phyloP scores from a whole-genome alignment of 179 eudicot genomes.

The Spinacia oleracea region DNA sequence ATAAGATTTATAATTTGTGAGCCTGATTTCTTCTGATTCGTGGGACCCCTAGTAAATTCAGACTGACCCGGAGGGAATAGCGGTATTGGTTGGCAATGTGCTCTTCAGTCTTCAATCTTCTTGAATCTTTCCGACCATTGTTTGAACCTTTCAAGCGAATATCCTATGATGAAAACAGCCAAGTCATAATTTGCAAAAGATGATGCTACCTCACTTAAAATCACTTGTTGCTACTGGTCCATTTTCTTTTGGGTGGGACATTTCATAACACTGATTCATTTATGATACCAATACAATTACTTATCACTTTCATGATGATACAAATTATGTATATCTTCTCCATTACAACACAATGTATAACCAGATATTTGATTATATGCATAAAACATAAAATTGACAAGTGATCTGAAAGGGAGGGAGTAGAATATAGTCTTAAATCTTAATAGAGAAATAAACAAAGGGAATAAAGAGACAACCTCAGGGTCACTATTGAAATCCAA shows the following conservation, averaged over 20 bases:
- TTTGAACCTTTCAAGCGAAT: conserved; percentile 43
- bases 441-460: not conserved
- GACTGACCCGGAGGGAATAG: conserved; percentile 81
- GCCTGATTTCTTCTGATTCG: not conserved
- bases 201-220: not conserved
- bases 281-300: no score
- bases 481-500: conserved; percentile 73
- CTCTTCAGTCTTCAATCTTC: conserved; percentile 39
- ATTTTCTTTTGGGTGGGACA: no score
- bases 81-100: conserved; percentile 68
- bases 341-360: no score
- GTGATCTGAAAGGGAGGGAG: not conserved
- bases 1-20: not conserved
- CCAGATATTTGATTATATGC: no score
- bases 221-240: not conserved
- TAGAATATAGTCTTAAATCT: not conserved
- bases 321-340: no score
- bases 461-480: conserved; percentile 42
- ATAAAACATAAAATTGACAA: no score
- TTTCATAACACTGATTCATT: no score
- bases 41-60: conserved; percentile 3
- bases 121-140: conserved; percentile 19
- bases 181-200: not conserved
- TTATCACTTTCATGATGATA: no score
- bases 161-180: conserved; percentile 42